Evolutionary conservation across 2,329 filamentous ascomycete species (phyloP).

Genomic region (Aspergillus floridensis): DNA sequence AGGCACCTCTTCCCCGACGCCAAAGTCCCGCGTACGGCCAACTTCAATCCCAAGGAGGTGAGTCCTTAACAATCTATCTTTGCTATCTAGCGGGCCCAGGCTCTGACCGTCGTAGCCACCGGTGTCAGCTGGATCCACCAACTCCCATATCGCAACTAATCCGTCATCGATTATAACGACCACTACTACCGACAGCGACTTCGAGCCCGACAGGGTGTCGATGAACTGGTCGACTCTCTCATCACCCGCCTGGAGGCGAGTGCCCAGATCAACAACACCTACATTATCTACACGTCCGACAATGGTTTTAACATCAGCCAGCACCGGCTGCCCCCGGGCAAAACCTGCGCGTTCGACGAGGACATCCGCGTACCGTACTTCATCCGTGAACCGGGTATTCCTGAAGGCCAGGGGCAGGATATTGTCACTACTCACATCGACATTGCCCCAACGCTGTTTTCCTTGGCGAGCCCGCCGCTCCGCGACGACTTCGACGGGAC

Average conservation of each 20-base stretch:
- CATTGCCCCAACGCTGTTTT: conserved; percentile 60
- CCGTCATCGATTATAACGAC: conserved; percentile 52
- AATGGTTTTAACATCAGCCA: conserved; percentile 63
- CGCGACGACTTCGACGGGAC: conserved; percentile 57
- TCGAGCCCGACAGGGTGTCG: conserved; percentile 52
- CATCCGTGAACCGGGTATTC: conserved; percentile 58
- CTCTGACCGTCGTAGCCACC: conserved; percentile 27
- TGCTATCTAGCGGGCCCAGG: background rate
- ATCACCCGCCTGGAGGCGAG: conserved; percentile 43
- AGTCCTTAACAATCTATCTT: background rate
- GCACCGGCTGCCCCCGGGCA: conserved; percentile 58
- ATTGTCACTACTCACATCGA: conserved; percentile 63
- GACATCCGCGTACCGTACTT: conserved; percentile 61
- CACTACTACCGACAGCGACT: conserved; percentile 52
- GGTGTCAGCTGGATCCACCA: conserved; percentile 46
- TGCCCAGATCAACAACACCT: conserved; percentile 52
- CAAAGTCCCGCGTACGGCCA: conserved; percentile 58
- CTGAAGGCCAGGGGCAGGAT: conserved; percentile 41
- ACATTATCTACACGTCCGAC: conserved; percentile 61
- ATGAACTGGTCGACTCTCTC: conserved; percentile 53
- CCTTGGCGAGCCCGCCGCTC: conserved; percentile 39
- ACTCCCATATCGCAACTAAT: conserved; percentile 45
- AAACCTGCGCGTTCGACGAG: conserved; percentile 58
- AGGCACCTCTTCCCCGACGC: conserved; percentile 57
- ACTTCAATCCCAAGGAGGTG: conserved; percentile 54